These are phyloP conservation scores for Starmerella potacharoeniae DNA, from an alignment of 805 yeast genomes.

Conservation along the genomic window DNA sequence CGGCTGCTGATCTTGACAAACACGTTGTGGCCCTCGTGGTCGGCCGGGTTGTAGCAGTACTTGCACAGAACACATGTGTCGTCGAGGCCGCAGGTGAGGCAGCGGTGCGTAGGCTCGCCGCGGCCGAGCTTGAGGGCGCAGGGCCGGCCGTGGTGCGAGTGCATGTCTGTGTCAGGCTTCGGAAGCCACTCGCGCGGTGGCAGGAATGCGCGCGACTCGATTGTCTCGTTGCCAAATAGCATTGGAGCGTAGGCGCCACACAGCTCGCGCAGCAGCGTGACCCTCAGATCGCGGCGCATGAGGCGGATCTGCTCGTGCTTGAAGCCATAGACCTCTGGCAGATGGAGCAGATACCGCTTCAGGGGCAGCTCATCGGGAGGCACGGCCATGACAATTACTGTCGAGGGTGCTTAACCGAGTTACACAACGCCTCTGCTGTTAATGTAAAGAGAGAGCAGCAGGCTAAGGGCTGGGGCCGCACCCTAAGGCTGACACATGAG, in stretches of 20 bases:
- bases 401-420: neutral
- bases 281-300: slow-evolving; percentile 27
- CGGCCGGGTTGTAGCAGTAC: slow-evolving; percentile 56
- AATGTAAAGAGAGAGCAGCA: neutral
- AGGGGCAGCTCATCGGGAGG: neutral
- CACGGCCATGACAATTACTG: neutral
- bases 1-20: slow-evolving; percentile 47
- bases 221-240: slow-evolving; percentile 11
- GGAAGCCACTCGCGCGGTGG: slow-evolving; percentile 22
- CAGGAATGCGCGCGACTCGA: slow-evolving; percentile 7
- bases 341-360: slow-evolving; percentile 1
- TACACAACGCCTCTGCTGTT: neutral
- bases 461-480: neutral
- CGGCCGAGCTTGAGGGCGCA: slow-evolving; percentile 61
- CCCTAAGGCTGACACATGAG: neutral
- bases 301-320: slow-evolving; percentile 21
- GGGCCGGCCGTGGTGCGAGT: slow-evolving; percentile 50
- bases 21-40: slow-evolving; percentile 64
- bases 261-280: slow-evolving; percentile 36
- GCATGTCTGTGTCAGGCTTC: slow-evolving; percentile 15
- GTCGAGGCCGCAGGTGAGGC: slow-evolving; percentile 64
- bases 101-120: slow-evolving; percentile 75
- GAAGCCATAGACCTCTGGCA: slow-evolving; percentile 26
- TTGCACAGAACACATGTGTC: slow-evolving; percentile 78
- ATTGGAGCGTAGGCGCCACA: slow-evolving; percentile 26